phyloP scores from a whole-genome alignment of 2,329 filamentous ascomycete genomes.

The Phialocephala subalpina region DNA sequence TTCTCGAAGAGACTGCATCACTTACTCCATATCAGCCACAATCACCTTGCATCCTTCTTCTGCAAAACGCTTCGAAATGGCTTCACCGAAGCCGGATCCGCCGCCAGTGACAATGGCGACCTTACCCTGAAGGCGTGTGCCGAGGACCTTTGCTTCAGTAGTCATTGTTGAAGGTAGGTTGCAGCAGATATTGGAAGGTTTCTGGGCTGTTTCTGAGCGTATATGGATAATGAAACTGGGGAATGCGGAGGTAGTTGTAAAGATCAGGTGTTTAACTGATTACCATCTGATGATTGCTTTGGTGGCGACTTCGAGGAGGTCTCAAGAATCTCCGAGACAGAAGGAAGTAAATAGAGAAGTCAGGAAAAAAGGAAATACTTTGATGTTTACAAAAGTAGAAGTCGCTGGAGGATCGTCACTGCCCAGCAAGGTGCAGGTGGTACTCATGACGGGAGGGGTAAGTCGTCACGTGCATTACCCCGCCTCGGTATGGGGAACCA shows the following conservation, averaged over 20 bases:
- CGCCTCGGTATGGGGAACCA: neutral
- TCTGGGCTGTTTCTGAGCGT: neutral
- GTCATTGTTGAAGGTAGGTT: slow-evolving; percentile 45
- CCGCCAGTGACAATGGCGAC: slow-evolving; percentile 67
- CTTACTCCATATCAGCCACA: slow-evolving; percentile 64
- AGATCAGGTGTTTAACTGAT: slow-evolving; percentile 1
- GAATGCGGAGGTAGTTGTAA: neutral
- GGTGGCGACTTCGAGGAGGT: neutral
- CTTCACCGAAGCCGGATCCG: slow-evolving; percentile 70
- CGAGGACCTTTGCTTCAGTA: slow-evolving; percentile 32
- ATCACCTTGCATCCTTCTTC: slow-evolving; percentile 67
- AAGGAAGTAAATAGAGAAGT: neutral
- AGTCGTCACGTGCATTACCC: neutral
- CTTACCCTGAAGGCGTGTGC: slow-evolving; percentile 56
- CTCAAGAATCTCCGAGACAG: neutral
- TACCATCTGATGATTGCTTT: neutral
- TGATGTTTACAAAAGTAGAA: neutral
- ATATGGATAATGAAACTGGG: neutral
- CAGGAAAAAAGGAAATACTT: neutral
- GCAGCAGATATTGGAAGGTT: neutral
- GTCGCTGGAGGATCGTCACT: neutral
- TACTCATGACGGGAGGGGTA: slow-evolving; percentile 25
- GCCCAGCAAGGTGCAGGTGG: neutral
- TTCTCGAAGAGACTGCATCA: neutral
- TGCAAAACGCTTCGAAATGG: slow-evolving; percentile 65